Evolutionary conservation across 2,329 filamentous ascomycete genomes (phyloP).

Genomic region (Samsoniella hepiali): DNA sequence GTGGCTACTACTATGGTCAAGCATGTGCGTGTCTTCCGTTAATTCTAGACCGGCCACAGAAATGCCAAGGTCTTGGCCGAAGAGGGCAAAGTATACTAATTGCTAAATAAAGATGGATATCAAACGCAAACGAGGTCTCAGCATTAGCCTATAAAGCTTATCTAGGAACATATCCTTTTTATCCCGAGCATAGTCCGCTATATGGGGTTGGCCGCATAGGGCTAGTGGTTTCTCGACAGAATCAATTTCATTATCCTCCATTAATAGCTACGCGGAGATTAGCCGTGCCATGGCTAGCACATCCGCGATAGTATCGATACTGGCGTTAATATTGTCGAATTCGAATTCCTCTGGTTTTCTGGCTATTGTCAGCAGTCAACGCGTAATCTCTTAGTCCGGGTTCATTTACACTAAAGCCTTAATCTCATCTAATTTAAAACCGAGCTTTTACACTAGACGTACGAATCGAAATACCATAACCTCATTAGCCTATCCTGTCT

Average conservation of each 20-base stretch:
- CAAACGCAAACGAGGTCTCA: neutral
- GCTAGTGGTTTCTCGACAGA: neutral
- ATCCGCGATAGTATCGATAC: neutral
- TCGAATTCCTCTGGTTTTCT: constrained; percentile 12
- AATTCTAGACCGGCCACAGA: neutral
- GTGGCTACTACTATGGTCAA: neutral
- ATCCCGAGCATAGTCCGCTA: neutral
- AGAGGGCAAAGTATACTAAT: constrained; percentile 8
- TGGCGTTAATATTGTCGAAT: neutral
- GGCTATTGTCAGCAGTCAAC: constrained; percentile 11
- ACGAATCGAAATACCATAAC: constrained; percentile 18
- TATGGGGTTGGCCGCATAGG: neutral
- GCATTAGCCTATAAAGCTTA: constrained; percentile 6
- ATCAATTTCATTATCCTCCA: neutral
- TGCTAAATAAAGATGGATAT: constrained; percentile 4
- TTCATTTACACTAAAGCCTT: constrained; percentile 4
- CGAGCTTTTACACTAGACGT: constrained; percentile 15
- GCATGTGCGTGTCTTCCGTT: neutral
- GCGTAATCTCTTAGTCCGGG: constrained; percentile 16
- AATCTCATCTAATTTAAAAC: constrained; percentile 19
- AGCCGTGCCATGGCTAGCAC: neutral
- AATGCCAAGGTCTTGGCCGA: constrained; percentile 3
- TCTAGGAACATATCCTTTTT: constrained; percentile 7
- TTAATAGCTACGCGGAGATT: neutral
- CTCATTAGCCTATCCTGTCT: constrained; percentile 16